Base-by-base conservation (phyloP, 768 basidiomycete species). In the Atractiella rhizophila region DNA sequence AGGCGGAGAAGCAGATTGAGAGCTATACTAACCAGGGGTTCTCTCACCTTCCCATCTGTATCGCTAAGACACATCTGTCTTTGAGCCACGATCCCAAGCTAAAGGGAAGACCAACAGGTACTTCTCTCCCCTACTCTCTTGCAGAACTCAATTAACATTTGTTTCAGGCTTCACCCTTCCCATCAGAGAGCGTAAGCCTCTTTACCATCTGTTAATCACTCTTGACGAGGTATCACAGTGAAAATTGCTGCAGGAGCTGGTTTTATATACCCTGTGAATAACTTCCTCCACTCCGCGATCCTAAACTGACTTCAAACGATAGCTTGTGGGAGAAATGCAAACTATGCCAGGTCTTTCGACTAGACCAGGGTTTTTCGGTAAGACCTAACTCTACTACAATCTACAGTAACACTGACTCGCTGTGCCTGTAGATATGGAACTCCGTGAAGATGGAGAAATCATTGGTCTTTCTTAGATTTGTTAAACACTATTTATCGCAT, bases 341-440 rank as follows among this genome's bases (percentile, higher is more conserved):
- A 94, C 85, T 42, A 88, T 98, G 82, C 88, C 88, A 32, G 88
- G 85, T 50, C 68, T 91, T 30, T 80, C 74, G 20, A 91, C 82
- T 10, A 19, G 20, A n/a, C 28, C 15, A 20, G 19, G 28, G 13
- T 18, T 21, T 10, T 23, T 20, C 18, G 7, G 15, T 40, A 19
- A 18, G n/a, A 10, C 21, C 20, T 7, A 24, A 7, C 19, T 4
- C 34, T 29, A 11, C 21, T 18, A 4, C 16, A 13, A 11, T 15
- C 19, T 8, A 24, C 24, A 4, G 12, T 27, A 19, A 38, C 47
- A 4, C 31, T 41, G 20, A 53, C 50, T 5, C 43, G 51, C 18
- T 51, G 51, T 20, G 47, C 45, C 13, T 54, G 49, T 50, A 16
- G 44, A 51, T 39, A 43, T 48, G 36, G 33, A 45, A 24, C 42